A percentile compares a stretch with the other conserved stretches of the same genome.
Evolutionary conservation across 116 monocot species (phyloP).

Genomic region (Dioscorea cayenensis): DNA sequence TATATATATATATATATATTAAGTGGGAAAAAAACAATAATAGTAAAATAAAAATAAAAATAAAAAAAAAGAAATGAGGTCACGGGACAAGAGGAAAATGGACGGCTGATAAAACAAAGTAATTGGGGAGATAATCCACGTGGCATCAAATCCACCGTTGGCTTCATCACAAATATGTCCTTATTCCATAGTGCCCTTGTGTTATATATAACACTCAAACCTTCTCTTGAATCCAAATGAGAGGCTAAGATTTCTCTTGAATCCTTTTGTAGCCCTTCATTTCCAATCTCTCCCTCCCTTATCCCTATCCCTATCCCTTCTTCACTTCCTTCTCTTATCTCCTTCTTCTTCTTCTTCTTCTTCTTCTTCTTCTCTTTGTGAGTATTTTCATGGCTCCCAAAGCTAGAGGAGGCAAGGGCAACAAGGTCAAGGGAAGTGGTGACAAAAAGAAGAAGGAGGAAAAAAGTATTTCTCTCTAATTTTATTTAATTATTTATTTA

Average conservation of each 20-base stretch:
- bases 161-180: background rate
- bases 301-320: background rate
- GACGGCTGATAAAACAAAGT: background rate
- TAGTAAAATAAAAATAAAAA: too few species aligned
- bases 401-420: conserved; percentile 52
- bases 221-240: background rate
- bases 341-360: background rate
- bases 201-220: background rate
- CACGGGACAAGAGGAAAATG: too few species aligned
- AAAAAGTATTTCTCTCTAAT: conserved; percentile 35
- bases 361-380: background rate
- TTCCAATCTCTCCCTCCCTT: background rate
- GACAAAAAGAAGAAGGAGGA: conserved; percentile 89
- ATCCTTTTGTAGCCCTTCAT: background rate
- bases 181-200: too few species aligned
- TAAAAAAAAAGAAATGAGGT: too few species aligned
- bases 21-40: too few species aligned
- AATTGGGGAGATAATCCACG: background rate
- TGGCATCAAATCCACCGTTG: background rate
- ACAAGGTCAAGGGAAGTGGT: conserved; percentile 40
- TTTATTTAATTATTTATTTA: background rate
- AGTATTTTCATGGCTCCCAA: conserved; percentile 59
- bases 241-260: conserved; percentile 1
- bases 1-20: too few species aligned
- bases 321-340: background rate